Evolutionary conservation across 148 eudicot species (phyloP), one percentile per base, ranked within the genome.

Genomic region (Rhododendron mucronatum): DNA sequence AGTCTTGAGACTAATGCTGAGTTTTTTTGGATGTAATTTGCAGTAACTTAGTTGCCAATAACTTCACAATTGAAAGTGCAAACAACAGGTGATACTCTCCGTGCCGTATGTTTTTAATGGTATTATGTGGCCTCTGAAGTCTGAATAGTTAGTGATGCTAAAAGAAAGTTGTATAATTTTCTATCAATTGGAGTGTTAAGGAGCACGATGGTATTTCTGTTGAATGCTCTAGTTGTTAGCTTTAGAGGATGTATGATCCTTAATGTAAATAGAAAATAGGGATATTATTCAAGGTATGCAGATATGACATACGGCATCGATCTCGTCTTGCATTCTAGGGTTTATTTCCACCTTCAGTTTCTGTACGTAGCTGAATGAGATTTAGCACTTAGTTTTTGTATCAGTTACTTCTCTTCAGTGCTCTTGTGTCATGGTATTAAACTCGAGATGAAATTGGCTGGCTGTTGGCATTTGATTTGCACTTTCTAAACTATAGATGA

Each of bases 11-110:
- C 23, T 37, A 69, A 69, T 30, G 7, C 37, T 69, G 84, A 78
- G 13, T 13, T 48, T 45, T 26, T 59, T 53, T 41, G 65, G 55
- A 55, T 59, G 23, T 80, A 67, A 73, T 83, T 75, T 90, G 93
- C 98, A 96, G 99, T 67, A 95, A 96, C 85, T 90, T 96, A 63
- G 97, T 94, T 73, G 96, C 93, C 83, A 96, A 96, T 87, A 96
- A 95, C 88, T 92, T 96, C 92, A 91, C 94, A n/a, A 75, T 85
- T 33, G 74, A 87, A 81, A 83, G 90, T 85, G 91, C 93, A 74
- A 90, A 90, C 80, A 91, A 86, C 35, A 33, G 35, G 35, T 33
- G 35, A 33, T 33, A 23, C 44, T 75, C 53, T 85, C 41, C n/a
- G 11, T 65, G 26, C 10, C 80, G 11, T 26, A 47, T 65, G 74